Evolutionary conservation across 192 early-diverging fungal genomes (phyloP), one percentile per base, ranked within the genome.

Genomic region (Dispira parvispora): DNA sequence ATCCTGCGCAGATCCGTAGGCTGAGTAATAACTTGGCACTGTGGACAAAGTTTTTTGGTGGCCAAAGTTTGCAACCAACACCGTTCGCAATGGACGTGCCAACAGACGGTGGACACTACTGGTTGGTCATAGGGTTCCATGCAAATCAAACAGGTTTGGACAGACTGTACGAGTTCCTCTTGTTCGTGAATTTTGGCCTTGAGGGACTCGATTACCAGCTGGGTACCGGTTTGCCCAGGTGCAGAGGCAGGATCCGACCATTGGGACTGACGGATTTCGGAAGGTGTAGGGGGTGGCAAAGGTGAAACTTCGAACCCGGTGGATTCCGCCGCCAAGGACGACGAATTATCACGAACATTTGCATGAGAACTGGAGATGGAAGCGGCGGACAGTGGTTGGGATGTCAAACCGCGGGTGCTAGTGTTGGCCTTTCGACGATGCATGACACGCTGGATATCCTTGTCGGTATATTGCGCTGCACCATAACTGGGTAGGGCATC

Each of bases 21-120:
- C 27, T 82, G 75, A 0, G 88, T 91, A 49, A 94, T 94, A 47
- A 85, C 84, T 65, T 88, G 86, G 71, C 89, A 90, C 66, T 92
- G 89, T 20, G 92, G 92, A 64, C 92, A 94, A 6, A 94, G 69
- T 52, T 89, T 87, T 62, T 92, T 92, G n/a, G 82, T 78, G 18
- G 83, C 90, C 14, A 94, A 67, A 0, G 86, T 86, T 46, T 80
- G 78, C 64, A 93, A 75, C 92, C 92, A 94, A 68, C 92, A 94
- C 45, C 78, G 67, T 65, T 91, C 85, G 65, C 92, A 95, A 57
- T 89, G 86, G 11, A 92, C 92, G 75, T 95, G 92, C 90, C 90
- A 91, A 72, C 92, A 94, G 20, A 84, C 75, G 32, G 89, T 82
- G 0, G 90, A 91, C 3, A 76, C 75, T 28, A 89, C 67, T 0